A percentile compares a stretch with the other conserved stretches of the same genome.
Conservation (phyloP, 495 filamentous ascomycete genomes). For the Cryomyces antarcticus region DNA sequence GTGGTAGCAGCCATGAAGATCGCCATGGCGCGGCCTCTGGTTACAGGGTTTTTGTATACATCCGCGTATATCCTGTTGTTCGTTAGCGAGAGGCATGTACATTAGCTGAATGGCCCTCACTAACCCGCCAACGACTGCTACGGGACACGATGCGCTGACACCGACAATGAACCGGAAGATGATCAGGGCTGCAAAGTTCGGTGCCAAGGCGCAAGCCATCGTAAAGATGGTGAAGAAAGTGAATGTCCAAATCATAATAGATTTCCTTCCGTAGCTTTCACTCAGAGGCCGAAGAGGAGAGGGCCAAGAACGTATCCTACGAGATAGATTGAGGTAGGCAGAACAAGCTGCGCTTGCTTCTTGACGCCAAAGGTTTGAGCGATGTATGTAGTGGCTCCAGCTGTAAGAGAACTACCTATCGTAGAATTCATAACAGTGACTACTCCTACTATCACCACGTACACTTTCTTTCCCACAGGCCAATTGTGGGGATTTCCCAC, state of each 20-base stretch:
- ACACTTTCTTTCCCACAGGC: conserved; percentile 33
- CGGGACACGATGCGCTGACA: conserved; percentile 41
- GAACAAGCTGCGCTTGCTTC: conserved; percentile 34
- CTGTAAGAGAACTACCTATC: conserved; percentile 47
- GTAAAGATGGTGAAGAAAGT: conserved; percentile 43
- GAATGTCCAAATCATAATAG: conserved; percentile 40
- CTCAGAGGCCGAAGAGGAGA: conserved; percentile 48
- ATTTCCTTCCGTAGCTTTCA: conserved; percentile 48
- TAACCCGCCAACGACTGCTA: conserved; percentile 45
- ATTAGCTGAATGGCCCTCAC: neutral
- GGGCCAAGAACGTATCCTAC: conserved; percentile 51
- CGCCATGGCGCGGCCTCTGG: conserved; percentile 48
- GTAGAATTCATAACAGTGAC: conserved; percentile 52
- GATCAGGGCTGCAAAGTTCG: conserved; percentile 43
- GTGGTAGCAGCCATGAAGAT: conserved; percentile 44
- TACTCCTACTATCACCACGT: conserved; percentile 35
- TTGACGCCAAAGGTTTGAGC: conserved; percentile 35
- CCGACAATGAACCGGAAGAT: conserved; percentile 49
- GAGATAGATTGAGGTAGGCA: conserved; percentile 58
- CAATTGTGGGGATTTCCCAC: conserved; percentile 36
- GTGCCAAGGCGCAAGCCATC: conserved; percentile 46
- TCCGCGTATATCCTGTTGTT: conserved; percentile 43
- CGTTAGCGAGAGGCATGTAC: neutral
- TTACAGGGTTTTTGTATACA: conserved; percentile 36
- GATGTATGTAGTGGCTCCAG: conserved; percentile 38